These are phyloP conservation scores for Penicillium longicatenatum DNA, from an alignment of 495 filamentous ascomycete genomes.

Conservation along the genomic window DNA sequence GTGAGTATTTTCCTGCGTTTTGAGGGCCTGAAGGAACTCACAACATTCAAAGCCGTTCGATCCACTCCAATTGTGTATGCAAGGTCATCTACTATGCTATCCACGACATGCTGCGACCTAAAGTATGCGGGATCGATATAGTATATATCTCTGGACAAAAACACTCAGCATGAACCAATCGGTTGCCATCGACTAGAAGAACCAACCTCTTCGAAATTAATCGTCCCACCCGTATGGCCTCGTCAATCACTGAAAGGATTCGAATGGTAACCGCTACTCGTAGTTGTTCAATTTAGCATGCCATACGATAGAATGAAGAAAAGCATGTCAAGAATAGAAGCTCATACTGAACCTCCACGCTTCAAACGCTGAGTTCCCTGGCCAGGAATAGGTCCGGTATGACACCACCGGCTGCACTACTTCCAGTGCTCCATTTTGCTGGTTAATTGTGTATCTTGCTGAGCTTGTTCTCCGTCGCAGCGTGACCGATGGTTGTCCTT, in stretches of 20 bases:
- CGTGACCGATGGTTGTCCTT: constrained; percentile 35
- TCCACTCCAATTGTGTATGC: constrained; percentile 65
- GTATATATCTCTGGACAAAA: constrained; percentile 72
- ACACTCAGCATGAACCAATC: neutral
- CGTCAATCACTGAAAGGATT: constrained; percentile 70
- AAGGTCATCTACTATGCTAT: constrained; percentile 80
- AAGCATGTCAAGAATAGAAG: neutral
- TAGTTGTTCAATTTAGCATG: neutral
- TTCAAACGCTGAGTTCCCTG: constrained; percentile 58
- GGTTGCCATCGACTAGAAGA: neutral
- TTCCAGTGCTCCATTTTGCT: constrained; percentile 34
- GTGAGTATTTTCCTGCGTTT: neutral
- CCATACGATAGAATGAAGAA: neutral
- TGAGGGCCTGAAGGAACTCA: constrained; percentile 45
- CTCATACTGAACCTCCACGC: constrained; percentile 66
- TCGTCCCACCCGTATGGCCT: constrained; percentile 60
- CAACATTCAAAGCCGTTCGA: constrained; percentile 40
- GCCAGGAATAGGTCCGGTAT: constrained; percentile 51
- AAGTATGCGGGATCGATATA: constrained; percentile 86
- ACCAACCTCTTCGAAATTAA: constrained; percentile 73
- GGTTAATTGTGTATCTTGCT: constrained; percentile 30
- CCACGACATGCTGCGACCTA: constrained; percentile 70
- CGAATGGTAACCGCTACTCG: constrained; percentile 60
- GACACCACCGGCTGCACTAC: constrained; percentile 12
- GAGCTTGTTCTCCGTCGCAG: constrained; percentile 30